Evolutionary conservation across 257 asterid genomes (phyloP), one percentile per base, ranked within the genome.

Genomic region (Cynanchum wilfordii): DNA sequence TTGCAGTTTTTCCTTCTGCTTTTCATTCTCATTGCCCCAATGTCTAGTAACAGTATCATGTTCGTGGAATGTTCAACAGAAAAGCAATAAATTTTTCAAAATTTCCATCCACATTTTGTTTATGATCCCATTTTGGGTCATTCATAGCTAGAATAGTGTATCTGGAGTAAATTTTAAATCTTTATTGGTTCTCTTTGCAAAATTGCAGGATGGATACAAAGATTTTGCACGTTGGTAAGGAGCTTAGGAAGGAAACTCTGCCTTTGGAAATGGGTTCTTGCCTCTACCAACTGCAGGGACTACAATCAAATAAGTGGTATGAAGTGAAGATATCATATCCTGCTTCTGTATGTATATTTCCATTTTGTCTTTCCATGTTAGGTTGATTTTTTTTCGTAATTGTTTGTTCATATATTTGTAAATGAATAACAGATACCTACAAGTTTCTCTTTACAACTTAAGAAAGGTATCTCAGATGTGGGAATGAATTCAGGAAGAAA

Each of bases 251-350:
- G 50, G 69, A 64, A 36, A 64, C 7, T 64, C 50, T 64, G 38
- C 69, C 69, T 19, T 33, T 92, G 29, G 87, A 85, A 73, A 84
- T 71, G 47, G 98, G 97, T 51, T 82, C 84, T 40, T 52, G 93
- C 78, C 81, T 85, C 66, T 92, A 92, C 79, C 83, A 80, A 76
- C 81, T 92, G 78, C 88, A 78, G 66, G 95, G 96, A 70, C 80
- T 92, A 78, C 87, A 59, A 78, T 87, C 90, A 54, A 73, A 86
- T 49, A 85, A 56, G 81, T 86, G 91, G 96, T 90, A 92, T 74
- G 97, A 92, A 90, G 93, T 93, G 85, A 91, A 91, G 91, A 89
- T 93, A 83, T 93, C 98, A 75, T 91, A 91, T 75, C 98, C 97
- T 57, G 96, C 96, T 84, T 89, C 96, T 79, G 97, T 93, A 93